Conservation (phyloP, 768 basidiomycete genomes). For the Imleria badia region DNA sequence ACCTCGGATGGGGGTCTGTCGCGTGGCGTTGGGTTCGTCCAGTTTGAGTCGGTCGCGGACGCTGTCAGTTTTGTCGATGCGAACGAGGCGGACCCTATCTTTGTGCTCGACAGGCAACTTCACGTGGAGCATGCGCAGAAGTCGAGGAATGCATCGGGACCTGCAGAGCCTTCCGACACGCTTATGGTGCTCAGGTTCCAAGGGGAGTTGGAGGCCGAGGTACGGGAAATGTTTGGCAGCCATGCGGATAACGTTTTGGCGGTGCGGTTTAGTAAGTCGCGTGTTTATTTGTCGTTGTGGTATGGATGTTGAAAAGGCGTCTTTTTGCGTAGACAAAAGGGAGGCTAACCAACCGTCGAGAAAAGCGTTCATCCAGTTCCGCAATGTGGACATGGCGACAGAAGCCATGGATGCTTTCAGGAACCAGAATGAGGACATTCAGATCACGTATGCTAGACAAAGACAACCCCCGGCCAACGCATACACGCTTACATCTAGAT, state of each 20-base stretch:
- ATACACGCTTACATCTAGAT: constrained; percentile 20
- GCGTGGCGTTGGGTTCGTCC: constrained; percentile 48
- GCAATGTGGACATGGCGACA: constrained; percentile 42
- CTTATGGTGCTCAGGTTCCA: constrained; percentile 32
- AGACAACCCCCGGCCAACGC: constrained; percentile 1
- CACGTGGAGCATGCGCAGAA: constrained; percentile 39
- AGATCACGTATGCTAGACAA: constrained; percentile 21
- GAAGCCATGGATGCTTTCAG: constrained; percentile 46
- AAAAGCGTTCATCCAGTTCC: constrained; percentile 57
- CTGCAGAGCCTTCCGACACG: constrained; percentile 28
- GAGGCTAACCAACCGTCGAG: constrained; percentile 31
- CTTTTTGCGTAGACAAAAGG: constrained; percentile 35
- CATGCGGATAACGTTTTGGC: constrained; percentile 16
- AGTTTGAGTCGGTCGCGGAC: constrained; percentile 38
- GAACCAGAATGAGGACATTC: constrained; percentile 3
- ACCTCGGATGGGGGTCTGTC: constrained; percentile 35
- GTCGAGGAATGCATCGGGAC: not conserved
- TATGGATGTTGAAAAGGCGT: not conserved
- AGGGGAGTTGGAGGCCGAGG: constrained; percentile 21
- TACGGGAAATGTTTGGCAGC: constrained; percentile 28
- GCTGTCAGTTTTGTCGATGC: constrained; percentile 39
- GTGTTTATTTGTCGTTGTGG: not conserved
- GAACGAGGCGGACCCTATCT: constrained; percentile 45
- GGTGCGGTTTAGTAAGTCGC: constrained; percentile 32
- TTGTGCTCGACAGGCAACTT: constrained; percentile 46